phyloP scores from a whole-genome alignment of 2,329 filamentous ascomycete genomes.

The Exophiala xenobiotica region DNA sequence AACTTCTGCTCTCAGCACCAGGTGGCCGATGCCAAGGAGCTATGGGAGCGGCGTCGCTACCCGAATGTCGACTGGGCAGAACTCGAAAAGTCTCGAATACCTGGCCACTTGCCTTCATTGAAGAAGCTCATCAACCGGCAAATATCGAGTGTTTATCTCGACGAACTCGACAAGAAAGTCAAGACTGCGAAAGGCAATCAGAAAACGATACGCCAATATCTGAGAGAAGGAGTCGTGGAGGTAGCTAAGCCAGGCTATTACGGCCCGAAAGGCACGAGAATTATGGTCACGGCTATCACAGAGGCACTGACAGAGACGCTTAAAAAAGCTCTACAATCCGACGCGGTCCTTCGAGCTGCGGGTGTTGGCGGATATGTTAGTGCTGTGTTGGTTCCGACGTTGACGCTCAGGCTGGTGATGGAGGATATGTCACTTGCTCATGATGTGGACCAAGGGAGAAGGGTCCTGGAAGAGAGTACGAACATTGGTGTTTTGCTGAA shows the following conservation, averaged over 20 bases:
- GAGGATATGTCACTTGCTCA: conserved; percentile 55
- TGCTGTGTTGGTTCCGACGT: conserved; percentile 73
- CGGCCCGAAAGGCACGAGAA: conserved; percentile 68
- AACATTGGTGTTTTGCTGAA: conserved; percentile 67
- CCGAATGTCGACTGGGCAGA: conserved; percentile 71
- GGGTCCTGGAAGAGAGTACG: conserved; percentile 66
- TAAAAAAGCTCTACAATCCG: conserved; percentile 61
- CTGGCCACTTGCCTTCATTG: conserved; percentile 55
- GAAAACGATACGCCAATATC: conserved; percentile 47
- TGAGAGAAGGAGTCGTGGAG: conserved; percentile 45
- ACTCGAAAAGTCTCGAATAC: conserved; percentile 54
- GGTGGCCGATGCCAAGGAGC: conserved; percentile 20
- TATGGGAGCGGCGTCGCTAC: conserved; percentile 59
- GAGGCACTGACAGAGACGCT: conserved; percentile 48
- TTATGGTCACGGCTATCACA: conserved; percentile 57
- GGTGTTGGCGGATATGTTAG: conserved; percentile 70
- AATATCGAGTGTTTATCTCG: conserved; percentile 59
- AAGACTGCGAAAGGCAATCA: conserved; percentile 24
- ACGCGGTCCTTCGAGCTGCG: conserved; percentile 64
- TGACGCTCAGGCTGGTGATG: conserved; percentile 55
- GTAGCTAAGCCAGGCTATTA: conserved; percentile 77
- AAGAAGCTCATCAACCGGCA: conserved; percentile 60
- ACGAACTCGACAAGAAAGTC: conserved; percentile 47
- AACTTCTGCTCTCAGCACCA: conserved; percentile 28
- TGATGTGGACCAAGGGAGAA: conserved; percentile 47